phyloP scores from a whole-genome alignment of 163 green algal genomes.

The Coccomyxa subellipsoidea region DNA sequence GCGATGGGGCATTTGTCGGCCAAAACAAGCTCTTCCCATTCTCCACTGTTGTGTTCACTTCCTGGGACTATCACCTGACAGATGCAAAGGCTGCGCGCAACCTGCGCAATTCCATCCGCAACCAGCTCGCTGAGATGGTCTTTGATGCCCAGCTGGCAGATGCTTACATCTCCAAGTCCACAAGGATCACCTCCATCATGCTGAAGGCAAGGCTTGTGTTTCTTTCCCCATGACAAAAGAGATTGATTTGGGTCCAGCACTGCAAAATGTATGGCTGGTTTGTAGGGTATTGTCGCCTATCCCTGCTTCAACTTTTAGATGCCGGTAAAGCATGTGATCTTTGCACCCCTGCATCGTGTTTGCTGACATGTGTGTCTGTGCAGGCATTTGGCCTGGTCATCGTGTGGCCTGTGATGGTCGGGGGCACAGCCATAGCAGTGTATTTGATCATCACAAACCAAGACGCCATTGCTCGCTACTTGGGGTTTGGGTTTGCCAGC shows the following conservation, averaged over 20 bases:
- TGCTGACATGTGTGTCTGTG: neutral
- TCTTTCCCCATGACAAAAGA: neutral
- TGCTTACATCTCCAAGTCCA: constrained; percentile 14
- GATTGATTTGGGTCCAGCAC: too few relatives aligned
- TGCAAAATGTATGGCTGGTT: too few relatives aligned
- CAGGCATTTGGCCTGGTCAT: constrained; percentile 29
- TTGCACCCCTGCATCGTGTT: neutral
- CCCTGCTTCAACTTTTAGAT: neutral
- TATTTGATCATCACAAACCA: constrained; percentile 23
- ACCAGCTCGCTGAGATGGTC: constrained; percentile 43
- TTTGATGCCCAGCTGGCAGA: constrained; percentile 32
- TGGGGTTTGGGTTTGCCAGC: constrained; percentile 28
- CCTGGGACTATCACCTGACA: constrained; percentile 47
- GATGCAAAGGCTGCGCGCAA: constrained; percentile 24
- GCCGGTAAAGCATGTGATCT: neutral
- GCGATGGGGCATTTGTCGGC: constrained; percentile 31
- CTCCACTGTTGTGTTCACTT: constrained; percentile 40
- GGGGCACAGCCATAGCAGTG: constrained; percentile 17
- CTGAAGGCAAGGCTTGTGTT: neutral
- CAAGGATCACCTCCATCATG: constrained; percentile 3
- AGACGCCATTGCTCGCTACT: constrained; percentile 20
- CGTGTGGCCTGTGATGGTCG: constrained; percentile 33
- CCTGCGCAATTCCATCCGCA: constrained; percentile 35
- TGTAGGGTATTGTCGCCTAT: neutral
- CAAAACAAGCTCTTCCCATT: constrained; percentile 40